These are phyloP conservation scores for Xylariaceae sp. DNA, from an alignment of 2,329 filamentous ascomycete genomes.

Conservation along the genomic window DNA sequence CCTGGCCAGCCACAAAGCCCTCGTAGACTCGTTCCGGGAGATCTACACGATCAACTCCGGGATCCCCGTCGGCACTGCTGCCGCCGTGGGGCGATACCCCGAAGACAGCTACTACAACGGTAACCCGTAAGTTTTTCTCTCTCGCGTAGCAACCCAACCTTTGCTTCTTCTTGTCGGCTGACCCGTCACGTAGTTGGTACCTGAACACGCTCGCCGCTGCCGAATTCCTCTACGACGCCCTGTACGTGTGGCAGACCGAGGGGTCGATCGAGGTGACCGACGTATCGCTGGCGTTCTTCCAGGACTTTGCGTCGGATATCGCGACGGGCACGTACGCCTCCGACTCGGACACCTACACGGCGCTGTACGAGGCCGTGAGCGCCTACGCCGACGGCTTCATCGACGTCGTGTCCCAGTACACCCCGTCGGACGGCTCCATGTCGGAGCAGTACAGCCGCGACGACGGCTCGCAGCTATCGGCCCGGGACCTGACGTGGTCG, in stretches of 20 bases:
- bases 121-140: constrained; percentile 63
- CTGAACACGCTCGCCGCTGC: constrained; percentile 75
- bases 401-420: constrained; percentile 64
- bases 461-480: constrained; percentile 60
- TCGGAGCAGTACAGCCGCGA: constrained; percentile 67
- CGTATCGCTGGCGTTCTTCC: constrained; percentile 72
- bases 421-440: constrained; percentile 62
- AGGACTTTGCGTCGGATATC: constrained; percentile 61
- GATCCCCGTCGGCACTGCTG: constrained; percentile 59
- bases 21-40: constrained; percentile 74
- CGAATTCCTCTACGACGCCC: constrained; percentile 76
- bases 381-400: constrained; percentile 65
- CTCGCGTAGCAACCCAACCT: too few species aligned
- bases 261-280: constrained; percentile 67
- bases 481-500: constrained; percentile 58
- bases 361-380: constrained; percentile 59
- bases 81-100: constrained; percentile 67
- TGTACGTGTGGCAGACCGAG: constrained; percentile 69
- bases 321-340: constrained; percentile 64
- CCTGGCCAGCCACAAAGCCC: constrained; percentile 75
- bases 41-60: constrained; percentile 72
- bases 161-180: too few species aligned
- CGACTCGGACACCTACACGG: constrained; percentile 50
- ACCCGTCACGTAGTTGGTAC: constrained; percentile 60
- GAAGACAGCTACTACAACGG: constrained; percentile 77